These are phyloP conservation scores for Chalciporus piperatus DNA, from an alignment of 768 basidiomycete genomes.

Conservation along the genomic window DNA sequence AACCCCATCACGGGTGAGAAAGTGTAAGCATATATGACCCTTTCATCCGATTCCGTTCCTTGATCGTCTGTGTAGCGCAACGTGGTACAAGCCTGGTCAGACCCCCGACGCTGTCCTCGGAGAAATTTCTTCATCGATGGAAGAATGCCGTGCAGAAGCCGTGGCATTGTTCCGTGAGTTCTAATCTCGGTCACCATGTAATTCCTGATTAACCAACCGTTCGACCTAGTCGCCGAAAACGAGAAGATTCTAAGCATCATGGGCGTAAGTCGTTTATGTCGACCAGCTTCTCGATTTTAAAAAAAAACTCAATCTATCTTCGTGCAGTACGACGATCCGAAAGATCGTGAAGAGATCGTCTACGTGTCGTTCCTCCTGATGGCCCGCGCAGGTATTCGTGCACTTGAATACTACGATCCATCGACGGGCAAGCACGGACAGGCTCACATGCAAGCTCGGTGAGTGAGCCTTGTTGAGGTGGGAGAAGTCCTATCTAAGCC, in stretches of 20 bases:
- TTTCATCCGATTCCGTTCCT: neutral
- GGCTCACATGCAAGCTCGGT: conserved; percentile 91
- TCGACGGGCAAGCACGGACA: conserved; percentile 80
- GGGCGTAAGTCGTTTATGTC: conserved; percentile 45
- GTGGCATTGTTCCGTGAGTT: conserved; percentile 75
- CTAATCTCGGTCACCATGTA: neutral
- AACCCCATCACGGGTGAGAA: conserved; percentile 79
- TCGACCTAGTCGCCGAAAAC: conserved; percentile 63
- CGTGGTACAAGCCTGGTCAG: conserved; percentile 89
- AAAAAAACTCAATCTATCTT: neutral
- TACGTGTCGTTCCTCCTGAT: conserved; percentile 80
- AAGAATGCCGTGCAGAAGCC: conserved; percentile 90
- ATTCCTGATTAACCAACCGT: neutral
- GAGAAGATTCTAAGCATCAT: conserved; percentile 77
- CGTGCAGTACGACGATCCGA: conserved; percentile 57
- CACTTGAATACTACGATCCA: conserved; percentile 82
- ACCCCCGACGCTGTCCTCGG: conserved; percentile 80
- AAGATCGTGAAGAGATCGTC: conserved; percentile 76
- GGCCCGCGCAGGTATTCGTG: conserved; percentile 80
- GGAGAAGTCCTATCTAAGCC: neutral
- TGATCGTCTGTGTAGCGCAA: conserved; percentile 42
- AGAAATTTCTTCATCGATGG: conserved; percentile 86
- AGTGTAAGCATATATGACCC: conserved; percentile 46
- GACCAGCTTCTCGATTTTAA: neutral
- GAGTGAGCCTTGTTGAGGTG: conserved; percentile 14